Evolutionary conservation across 1,139 yeast species (phyloP), one percentile per base, ranked within the genome.

Genomic region (Arxiozyma slooffiae): DNA sequence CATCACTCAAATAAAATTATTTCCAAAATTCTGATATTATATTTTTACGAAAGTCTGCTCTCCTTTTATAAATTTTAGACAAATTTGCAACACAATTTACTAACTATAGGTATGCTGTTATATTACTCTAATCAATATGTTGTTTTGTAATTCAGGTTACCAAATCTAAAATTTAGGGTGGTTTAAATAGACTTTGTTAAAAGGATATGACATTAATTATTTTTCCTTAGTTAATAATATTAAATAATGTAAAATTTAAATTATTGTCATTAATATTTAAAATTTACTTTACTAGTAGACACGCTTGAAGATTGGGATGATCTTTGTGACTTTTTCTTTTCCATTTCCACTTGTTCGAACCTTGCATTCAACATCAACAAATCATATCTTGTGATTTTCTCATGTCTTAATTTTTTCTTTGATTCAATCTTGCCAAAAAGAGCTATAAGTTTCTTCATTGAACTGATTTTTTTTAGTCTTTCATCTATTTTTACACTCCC

Each of bases 341-440:
- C 36, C 42, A 45, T 14, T 11, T 34, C 44, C 17, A 42, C 7
- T 21, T 42, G 38, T 20, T 30, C 45, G 7, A 30, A 3, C 9
- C 30, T 42, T 17, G 38, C 38, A 16, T 42, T 42, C 36, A 43
- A 43, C 22, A 47, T 45, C 42, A 52, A 41, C 2, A 52, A 40
- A 34, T 52, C 54, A 24, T 52, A 45, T 30, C 54, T 44, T n/a
- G 54, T 52, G 14, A 52, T 46, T 11, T 24, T 42, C 3, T 42
- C 45, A 42, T 42, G 38, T 7, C 41, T 42, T 8, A 48, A 46
- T 23, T 38, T 40, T 21, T 41, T 47, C 14, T 39, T 22, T 7
- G 20, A n/a, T 5, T 44, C 34, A 36, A 22, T 48, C n/a, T 41
- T 50, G 7, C 21, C 36, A 41, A 44, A 48, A 22, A 46, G 18